Percentiles rank a stretch among this genome's conserved stretches.
These are phyloP conservation scores for Evansstolkia leycettana DNA, from an alignment of 495 filamentous ascomycete species.

Conservation along the genomic window DNA sequence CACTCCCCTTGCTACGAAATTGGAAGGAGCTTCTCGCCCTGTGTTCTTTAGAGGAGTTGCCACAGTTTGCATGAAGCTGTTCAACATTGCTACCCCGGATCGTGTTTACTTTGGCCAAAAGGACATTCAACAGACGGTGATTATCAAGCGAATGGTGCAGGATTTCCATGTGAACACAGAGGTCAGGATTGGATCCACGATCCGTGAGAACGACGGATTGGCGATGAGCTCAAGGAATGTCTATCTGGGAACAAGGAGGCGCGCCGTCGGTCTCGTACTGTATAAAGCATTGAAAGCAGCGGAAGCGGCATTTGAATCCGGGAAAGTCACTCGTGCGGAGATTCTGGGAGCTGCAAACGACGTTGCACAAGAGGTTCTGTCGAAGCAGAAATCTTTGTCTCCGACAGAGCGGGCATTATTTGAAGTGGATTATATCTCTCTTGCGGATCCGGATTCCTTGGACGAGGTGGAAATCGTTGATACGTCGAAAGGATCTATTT, in stretches of 20 bases:
- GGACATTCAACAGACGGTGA: constrained; percentile 89
- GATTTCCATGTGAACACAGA: constrained; percentile 79
- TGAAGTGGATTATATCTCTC: constrained; percentile 81
- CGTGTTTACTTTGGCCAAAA: constrained; percentile 96
- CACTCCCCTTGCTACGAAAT: constrained; percentile 62
- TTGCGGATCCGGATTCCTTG: constrained; percentile 71
- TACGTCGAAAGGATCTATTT: constrained; percentile 55
- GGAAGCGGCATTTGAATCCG: constrained; percentile 50
- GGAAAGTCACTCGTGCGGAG: constrained; percentile 42
- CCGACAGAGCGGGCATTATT: constrained; percentile 53
- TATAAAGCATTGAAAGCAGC: constrained; percentile 54
- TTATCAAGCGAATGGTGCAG: constrained; percentile 73
- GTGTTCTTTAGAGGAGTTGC: constrained; percentile 96
- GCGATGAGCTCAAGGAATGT: constrained; percentile 94
- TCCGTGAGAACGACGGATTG: constrained; percentile 70
- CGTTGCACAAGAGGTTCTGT: constrained; percentile 34
- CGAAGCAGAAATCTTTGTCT: constrained; percentile 50
- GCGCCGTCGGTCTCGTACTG: constrained; percentile 59
- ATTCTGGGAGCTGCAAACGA: constrained; percentile 55
- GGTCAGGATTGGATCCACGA: constrained; percentile 60
- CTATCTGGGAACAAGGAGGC: constrained; percentile 68
- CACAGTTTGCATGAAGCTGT: constrained; percentile 93
- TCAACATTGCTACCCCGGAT: constrained; percentile 82
- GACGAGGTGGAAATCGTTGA: constrained; percentile 64
- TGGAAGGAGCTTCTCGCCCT: constrained; percentile 79